Percentiles rank a stretch among this genome's conserved stretches.
These are phyloP conservation scores for Aureobasidium sp. DNA, from an alignment of 2,329 filamentous ascomycete species.

Conservation along the genomic window DNA sequence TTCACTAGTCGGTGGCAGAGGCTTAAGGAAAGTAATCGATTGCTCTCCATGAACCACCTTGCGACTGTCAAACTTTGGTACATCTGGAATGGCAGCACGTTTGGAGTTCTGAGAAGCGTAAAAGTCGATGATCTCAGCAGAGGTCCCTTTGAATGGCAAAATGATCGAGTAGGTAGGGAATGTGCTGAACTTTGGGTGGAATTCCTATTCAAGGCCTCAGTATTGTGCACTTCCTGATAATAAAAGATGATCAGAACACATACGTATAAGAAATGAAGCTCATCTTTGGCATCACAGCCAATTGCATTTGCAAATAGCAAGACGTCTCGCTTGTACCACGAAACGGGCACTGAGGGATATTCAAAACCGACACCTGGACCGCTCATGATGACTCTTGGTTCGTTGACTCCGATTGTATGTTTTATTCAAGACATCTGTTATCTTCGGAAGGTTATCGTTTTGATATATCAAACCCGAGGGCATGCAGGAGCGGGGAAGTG, in stretches of 20 bases:
- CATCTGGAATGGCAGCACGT: constrained; percentile 56
- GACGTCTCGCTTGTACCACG: constrained; percentile 82
- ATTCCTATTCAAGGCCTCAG: constrained; percentile 51
- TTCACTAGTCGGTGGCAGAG: constrained; percentile 63
- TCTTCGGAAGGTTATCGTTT: not conserved
- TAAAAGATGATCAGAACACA: constrained; percentile 22
- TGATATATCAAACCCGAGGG: constrained; percentile 1
- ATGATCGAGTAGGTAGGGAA: constrained; percentile 86
- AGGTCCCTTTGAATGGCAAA: constrained; percentile 72
- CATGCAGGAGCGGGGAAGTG: not conserved
- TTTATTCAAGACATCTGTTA: not conserved
- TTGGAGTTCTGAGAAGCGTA: constrained; percentile 59
- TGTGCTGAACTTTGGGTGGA: constrained; percentile 76
- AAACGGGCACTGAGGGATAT: constrained; percentile 41
- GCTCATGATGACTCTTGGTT: not conserved
- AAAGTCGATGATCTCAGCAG: constrained; percentile 76
- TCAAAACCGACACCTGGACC: constrained; percentile 16
- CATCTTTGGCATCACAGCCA: constrained; percentile 66
- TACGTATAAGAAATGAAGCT: constrained; percentile 90
- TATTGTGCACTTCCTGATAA: not conserved
- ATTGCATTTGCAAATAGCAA: constrained; percentile 88
- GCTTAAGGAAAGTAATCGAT: constrained; percentile 68
- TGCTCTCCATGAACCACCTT: constrained; percentile 80
- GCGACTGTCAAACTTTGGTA: constrained; percentile 67
- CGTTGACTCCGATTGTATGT: not conserved